Base-by-base conservation (phyloP, 495 filamentous ascomycete species). In the Talaromyces trachyspermus region DNA sequence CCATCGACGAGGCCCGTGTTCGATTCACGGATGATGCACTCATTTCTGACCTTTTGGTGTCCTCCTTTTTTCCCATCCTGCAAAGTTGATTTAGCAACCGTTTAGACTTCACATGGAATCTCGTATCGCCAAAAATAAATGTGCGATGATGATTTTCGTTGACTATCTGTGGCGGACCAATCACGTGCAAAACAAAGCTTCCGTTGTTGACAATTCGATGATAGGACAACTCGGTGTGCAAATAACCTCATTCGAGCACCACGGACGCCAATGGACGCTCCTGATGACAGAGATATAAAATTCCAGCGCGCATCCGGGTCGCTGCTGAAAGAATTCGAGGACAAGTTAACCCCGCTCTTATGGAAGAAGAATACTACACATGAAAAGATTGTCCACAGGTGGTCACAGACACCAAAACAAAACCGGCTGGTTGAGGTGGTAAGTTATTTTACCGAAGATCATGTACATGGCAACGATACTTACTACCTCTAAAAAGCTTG, bases 301-400 rank as follows among this genome's bases (percentile, higher is more conserved):
- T 75, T 94, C 15, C 84, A 88, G 57, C 80, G 83, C 36, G 71
- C 76, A 30, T 86, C 87, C 3, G 65, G 70, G 11, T 83, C 86
- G 39, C 69, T 90, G 38, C 69, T 90, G 27, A 58, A 66, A 8
- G 82, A 88, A 48, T 80, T 91, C 50, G 58, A 62, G n/a, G 56
- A 58, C 69, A 69, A 68, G 62, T 40, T 80, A 66, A 49, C 73
- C 79, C 46, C 65, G 54, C 26, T 71, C 56, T 23, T 85, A 27
- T 73, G 68, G 68, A 70, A 62, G 48, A 52, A 59, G 30, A 51
- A 54, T 42, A 49, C 44, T 29, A 54, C 54, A 35, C 52, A 46
- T 39, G 49, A 49, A 49, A 61, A 56, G 48, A 53, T 63, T 50
- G 65, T 65, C 53, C 65, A 68, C 47, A 59, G 62, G 58, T 70